Evolutionary conservation across 768 basidiomycete genomes (phyloP).

Genomic region (Kwoniella pini): DNA sequence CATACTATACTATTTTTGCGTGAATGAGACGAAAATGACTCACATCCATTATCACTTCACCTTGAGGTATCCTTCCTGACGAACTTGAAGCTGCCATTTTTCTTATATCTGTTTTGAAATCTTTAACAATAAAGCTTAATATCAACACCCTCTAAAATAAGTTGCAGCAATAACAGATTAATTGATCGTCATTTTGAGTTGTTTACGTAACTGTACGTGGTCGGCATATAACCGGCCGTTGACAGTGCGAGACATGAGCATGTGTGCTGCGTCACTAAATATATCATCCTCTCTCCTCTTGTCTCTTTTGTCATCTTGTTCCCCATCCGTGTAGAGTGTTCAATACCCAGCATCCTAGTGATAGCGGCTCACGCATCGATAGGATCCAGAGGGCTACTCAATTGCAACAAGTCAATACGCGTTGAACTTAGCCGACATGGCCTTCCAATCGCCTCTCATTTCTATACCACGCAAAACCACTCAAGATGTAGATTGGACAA

Average conservation of each 20-base stretch:
- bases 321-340: no score
- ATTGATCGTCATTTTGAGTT: neutral
- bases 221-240: neutral
- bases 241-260: neutral
- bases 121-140: no score
- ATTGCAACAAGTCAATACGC: no score
- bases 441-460: conserved; percentile 67
- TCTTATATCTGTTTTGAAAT: neutral
- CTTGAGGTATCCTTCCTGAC: conserved; percentile 45
- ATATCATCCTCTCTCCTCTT: neutral
- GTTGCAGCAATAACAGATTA: neutral
- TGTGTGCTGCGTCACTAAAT: neutral
- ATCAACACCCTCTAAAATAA: no score
- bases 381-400: no score
- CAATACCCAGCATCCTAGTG: no score
- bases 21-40: no score
- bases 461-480: conserved; percentile 93
- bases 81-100: conserved; percentile 39
- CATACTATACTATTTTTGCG: neutral
- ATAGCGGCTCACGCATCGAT: no score
- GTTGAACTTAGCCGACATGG: conserved; percentile 22
- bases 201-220: neutral
- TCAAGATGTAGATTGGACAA: conserved; percentile 94
- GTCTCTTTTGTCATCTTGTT: no score
- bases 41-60: conserved; percentile 49